Percentiles rank a stretch among this genome's conserved stretches.
phyloP scores from a whole-genome alignment of 495 filamentous ascomycete species.

The Penicillium salamii region DNA sequence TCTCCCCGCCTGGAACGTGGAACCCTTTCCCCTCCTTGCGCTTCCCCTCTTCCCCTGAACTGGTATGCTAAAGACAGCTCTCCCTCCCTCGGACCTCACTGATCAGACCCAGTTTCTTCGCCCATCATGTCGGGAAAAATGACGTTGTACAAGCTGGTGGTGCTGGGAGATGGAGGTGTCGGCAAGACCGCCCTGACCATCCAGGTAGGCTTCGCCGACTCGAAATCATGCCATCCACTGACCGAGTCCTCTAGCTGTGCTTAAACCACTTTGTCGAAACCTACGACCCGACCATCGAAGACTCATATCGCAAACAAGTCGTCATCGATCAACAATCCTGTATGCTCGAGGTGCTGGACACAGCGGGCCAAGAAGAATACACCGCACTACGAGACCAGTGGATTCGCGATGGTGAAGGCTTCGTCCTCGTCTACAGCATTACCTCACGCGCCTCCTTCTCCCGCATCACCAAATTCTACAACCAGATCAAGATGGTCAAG shows the following conservation, averaged over 20 bases:
- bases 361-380: conserved; percentile 99
- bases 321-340: conserved; percentile 95
- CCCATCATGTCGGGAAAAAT: conserved; percentile 72
- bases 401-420: conserved; percentile 97
- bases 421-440: conserved; percentile 97
- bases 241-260: conserved; percentile 53
- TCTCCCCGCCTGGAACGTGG: conserved; percentile 11
- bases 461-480: conserved; percentile 91
- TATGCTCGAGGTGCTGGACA: conserved; percentile 98
- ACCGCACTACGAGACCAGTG: conserved; percentile 96
- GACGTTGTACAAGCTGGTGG: conserved; percentile 98
- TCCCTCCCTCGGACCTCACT: no score
- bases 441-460: conserved; percentile 92
- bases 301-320: conserved; percentile 97
- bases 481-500: conserved; percentile 96
- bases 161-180: conserved; percentile 89
- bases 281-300: conserved; percentile 96
- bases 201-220: conserved; percentile 79
- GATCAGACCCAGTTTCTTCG: conserved; percentile 2
- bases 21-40: conserved; percentile 4
- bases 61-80: no score
- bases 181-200: conserved; percentile 98
- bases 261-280: conserved; percentile 79
- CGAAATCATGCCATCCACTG: no score
- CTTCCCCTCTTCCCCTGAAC: conserved; percentile 7